Conservation (phyloP, 2,329 filamentous ascomycete genomes). For the Scytalidium sp. region DNA sequence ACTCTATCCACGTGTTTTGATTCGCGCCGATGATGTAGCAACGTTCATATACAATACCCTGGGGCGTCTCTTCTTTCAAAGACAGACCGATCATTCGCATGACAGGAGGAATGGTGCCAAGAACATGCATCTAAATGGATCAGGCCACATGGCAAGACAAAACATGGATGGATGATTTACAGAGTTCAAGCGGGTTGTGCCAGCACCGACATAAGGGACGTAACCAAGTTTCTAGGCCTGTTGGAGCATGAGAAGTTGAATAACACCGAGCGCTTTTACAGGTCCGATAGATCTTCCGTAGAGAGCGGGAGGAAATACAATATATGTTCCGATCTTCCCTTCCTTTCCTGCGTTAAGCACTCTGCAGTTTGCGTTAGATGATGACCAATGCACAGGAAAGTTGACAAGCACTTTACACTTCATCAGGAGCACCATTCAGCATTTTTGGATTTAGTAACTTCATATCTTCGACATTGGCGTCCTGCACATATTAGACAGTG, state of each 20-base stretch:
- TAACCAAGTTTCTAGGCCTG: slow-evolving; percentile 2
- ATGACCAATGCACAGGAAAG: background rate
- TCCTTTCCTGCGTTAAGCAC: slow-evolving; percentile 1
- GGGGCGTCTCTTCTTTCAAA: background rate
- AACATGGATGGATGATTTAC: background rate
- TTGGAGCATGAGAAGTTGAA: slow-evolving; percentile 1
- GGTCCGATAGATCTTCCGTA: slow-evolving; percentile 1
- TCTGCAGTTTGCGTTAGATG: background rate
- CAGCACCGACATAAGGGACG: slow-evolving; percentile 4
- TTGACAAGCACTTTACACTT: background rate
- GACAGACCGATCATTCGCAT: too few relatives aligned
- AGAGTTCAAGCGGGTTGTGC: background rate
- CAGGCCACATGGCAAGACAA: too few relatives aligned
- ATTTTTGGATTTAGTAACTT: slow-evolving; percentile 3
- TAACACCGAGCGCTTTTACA: background rate
- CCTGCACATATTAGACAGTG: slow-evolving; percentile 1
- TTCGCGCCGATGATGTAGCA: slow-evolving; percentile 2
- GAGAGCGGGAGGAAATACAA: slow-evolving; percentile 1
- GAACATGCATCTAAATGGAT: too few relatives aligned
- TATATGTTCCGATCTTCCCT: background rate
- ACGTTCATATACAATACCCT: background rate
- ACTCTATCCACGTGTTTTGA: too few relatives aligned
- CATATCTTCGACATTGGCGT: slow-evolving; percentile 5
- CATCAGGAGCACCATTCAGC: slow-evolving; percentile 3
- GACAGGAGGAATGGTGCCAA: too few relatives aligned